Base-by-base conservation (phyloP, 2,329 filamentous ascomycete species). In the Clonostachys sp. region DNA sequence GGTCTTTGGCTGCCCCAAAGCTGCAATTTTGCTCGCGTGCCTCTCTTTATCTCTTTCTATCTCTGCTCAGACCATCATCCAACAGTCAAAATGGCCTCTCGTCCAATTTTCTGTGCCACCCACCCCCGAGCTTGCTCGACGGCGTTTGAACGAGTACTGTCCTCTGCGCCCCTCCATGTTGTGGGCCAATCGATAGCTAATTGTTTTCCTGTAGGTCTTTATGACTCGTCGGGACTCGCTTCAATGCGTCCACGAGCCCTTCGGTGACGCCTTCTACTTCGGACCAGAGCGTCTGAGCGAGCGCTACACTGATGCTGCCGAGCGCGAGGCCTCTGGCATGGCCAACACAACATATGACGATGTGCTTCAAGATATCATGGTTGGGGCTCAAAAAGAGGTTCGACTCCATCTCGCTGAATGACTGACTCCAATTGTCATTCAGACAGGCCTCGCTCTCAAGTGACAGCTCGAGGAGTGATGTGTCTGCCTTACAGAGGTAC, bases 51-150 rank as follows among this genome's bases (percentile, higher is more conserved):
- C 24, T 30, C 24, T 10, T 10, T 30, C 10, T 12, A 30, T 34
- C 36, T 42, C 30, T 34, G 16, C 16, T 35, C 20, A 51, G 44
- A 49, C 52, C 51, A 10, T 30, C 24, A 53, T 55, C 55, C 58
- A 74, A 55, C 55, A 30, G 24, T 30, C 24, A 30, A 30, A 10
- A 91, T 91, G 87, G 83, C 86, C 57, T 58, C 59, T 48, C 64
- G 78, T 72, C 65, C 94, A 38, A 89, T 97, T 66, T 97, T 97
- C 66, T 84, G 94, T 61, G 90, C 86, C 49, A 97, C 94, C 59
- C 92, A 97, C 70, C 94, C 94, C 35, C 80, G 94, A 68, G 90
- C 92, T 54, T 96, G 91, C 74, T 96, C 91, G 48, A 97, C 94
- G 44, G 94, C 94, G 33, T 99, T 97, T 72, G 94, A 99, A 75